Percentiles rank a stretch among this genome's conserved stretches.
Conservation (phyloP, 1,139 yeast genomes). For the Scheffersomyces titani region DNA sequence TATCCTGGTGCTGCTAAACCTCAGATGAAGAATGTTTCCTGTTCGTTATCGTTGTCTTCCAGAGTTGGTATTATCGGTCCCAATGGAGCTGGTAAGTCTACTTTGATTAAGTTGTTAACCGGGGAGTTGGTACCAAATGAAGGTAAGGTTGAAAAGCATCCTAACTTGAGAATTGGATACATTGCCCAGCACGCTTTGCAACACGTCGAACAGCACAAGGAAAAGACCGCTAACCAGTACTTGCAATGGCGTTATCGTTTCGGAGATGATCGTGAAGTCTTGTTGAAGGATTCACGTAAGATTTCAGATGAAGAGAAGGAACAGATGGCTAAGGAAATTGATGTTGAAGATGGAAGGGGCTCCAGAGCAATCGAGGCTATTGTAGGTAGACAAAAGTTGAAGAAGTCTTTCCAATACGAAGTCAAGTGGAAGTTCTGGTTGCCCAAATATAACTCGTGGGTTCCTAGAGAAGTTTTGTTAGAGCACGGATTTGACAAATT, state of each 20-base stretch:
- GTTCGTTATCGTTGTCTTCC: conserved; percentile 86
- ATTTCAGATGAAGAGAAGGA: conserved; percentile 81
- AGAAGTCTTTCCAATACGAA: conserved; percentile 96
- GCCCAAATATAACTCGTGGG: conserved; percentile 94
- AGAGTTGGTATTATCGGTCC: conserved; percentile 98
- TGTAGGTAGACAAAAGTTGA: conserved; percentile 95
- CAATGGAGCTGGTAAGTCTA: conserved; percentile 98
- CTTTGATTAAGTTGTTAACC: conserved; percentile 87
- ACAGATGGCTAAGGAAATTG: conserved; percentile 76
- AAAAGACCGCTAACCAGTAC: conserved; percentile 96
- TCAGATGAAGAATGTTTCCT: conserved; percentile 74
- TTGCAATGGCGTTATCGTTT: conserved; percentile 97
- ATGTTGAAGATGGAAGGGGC: conserved; percentile 85
- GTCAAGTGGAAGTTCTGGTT: conserved; percentile 92
- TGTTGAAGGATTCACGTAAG: conserved; percentile 89
- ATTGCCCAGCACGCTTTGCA: conserved; percentile 98
- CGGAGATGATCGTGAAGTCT: conserved; percentile 97
- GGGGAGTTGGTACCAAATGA: conserved; percentile 84
- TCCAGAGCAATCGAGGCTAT: conserved; percentile 87
- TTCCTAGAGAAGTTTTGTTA: conserved; percentile 76
- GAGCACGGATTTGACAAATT: conserved; percentile 86
- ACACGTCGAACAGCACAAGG: conserved; percentile 96
- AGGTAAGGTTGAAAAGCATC: conserved; percentile 96
- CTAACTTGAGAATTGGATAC: conserved; percentile 96
- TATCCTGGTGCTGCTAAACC: conserved; percentile 92